Percentiles rank a stretch among this genome's conserved stretches.
phyloP scores from a whole-genome alignment of 768 basidiomycete species.

The Lactifluus subvellereus region DNA sequence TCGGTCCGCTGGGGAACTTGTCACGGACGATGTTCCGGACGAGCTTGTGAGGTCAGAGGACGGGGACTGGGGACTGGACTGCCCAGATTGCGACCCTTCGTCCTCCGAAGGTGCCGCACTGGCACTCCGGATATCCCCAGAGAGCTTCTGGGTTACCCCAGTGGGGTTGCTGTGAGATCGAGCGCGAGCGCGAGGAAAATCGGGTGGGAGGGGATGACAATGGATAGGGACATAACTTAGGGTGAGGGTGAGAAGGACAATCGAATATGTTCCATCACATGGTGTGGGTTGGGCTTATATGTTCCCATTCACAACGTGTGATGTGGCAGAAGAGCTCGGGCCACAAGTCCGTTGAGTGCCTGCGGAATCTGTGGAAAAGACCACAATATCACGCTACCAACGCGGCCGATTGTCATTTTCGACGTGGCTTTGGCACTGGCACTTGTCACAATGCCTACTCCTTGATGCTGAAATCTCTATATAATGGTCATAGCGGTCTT shows the following conservation, averaged over 20 bases:
- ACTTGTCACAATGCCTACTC: not conserved
- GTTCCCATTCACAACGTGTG: not conserved
- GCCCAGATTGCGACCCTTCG: not conserved
- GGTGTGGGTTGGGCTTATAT: conserved; percentile 5
- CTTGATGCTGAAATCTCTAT: not conserved
- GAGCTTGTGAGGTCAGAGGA: not conserved
- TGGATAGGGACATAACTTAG: conserved; percentile 8
- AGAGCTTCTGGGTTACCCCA: not conserved
- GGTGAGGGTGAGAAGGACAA: not conserved
- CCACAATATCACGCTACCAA: not conserved
- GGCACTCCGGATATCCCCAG: not conserved
- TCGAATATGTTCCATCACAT: not conserved
- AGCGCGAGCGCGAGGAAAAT: not conserved
- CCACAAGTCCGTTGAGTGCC: conserved; percentile 1
- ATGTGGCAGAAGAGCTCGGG: conserved; percentile 9
- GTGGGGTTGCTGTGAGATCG: not conserved
- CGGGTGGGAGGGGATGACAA: not conserved
- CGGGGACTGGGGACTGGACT: not conserved
- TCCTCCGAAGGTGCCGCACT: not conserved
- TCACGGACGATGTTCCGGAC: not conserved
- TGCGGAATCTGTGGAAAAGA: not conserved
- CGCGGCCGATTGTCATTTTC: not conserved
- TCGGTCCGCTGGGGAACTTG: not conserved
- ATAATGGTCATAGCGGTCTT: not conserved
- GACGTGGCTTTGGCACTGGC: not conserved